Conservation (phyloP, 1,284 basidiomycete genomes). For the Moesziomyces aphidis region DNA sequence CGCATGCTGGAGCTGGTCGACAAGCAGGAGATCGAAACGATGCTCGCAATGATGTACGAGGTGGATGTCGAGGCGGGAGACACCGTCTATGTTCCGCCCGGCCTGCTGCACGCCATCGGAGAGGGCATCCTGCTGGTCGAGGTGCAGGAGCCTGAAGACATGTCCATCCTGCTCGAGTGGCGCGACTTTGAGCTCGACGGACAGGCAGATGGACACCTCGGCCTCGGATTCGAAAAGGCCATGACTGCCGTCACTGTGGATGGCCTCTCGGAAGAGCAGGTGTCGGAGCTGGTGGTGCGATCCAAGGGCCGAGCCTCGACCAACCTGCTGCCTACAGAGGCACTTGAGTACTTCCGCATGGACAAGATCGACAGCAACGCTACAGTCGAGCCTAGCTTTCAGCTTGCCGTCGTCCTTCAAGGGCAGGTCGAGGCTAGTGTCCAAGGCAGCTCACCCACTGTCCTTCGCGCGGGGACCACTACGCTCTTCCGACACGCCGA, state of each 20-base stretch:
- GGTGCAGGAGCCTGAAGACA: slow-evolving; percentile 36
- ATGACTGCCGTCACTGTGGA: slow-evolving; percentile 21
- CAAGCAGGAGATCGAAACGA: slow-evolving; percentile 25
- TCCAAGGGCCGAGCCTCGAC: slow-evolving; percentile 1
- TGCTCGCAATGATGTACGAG: slow-evolving; percentile 28
- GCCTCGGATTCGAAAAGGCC: slow-evolving; percentile 35
- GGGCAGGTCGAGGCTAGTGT: slow-evolving; percentile 12
- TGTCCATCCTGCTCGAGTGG: slow-evolving; percentile 37
- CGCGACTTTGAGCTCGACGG: slow-evolving; percentile 30
- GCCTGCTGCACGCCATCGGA: slow-evolving; percentile 37
- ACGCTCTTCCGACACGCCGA: slow-evolving; percentile 20
- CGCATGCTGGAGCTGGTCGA: slow-evolving; percentile 29
- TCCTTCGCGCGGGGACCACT: slow-evolving; percentile 21
- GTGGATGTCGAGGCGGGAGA: slow-evolving; percentile 24
- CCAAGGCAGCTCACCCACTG: background rate
- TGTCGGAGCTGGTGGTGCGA: slow-evolving; percentile 15
- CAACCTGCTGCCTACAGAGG: slow-evolving; percentile 13
- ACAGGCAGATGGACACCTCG: slow-evolving; percentile 21
- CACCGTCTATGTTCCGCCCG: slow-evolving; percentile 38
- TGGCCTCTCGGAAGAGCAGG: slow-evolving; percentile 3
- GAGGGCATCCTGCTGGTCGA: slow-evolving; percentile 32
- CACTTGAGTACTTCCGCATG: slow-evolving; percentile 34
- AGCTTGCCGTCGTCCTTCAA: slow-evolving; percentile 31
- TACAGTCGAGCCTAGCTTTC: slow-evolving; percentile 17
- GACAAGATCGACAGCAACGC: slow-evolving; percentile 17